Evolutionary conservation across 306 rosid species (phyloP).

Genomic region (Dicorynia guianensis): DNA sequence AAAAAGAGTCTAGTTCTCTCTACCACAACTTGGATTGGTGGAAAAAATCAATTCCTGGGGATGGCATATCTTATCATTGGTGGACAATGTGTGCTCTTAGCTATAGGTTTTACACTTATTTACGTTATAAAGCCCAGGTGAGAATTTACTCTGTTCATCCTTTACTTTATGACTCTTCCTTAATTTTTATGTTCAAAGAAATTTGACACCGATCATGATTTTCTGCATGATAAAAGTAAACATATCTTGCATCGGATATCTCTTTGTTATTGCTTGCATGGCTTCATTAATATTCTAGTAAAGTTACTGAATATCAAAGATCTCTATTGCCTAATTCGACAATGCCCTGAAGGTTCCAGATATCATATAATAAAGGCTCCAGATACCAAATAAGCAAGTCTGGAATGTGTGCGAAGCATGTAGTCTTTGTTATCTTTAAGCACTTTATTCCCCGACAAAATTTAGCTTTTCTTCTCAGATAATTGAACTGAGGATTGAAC

Average conservation of each 20-base stretch:
- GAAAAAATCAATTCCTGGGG: constrained; percentile 80
- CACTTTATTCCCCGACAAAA: not conserved
- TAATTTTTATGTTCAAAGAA: not conserved
- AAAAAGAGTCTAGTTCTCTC: constrained; percentile 77
- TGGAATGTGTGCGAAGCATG: not conserved
- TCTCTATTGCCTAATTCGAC: not conserved
- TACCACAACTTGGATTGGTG: constrained; percentile 86
- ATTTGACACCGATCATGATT: not conserved
- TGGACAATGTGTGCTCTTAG: constrained; percentile 62
- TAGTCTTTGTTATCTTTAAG: not conserved
- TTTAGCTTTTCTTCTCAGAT: constrained; percentile 1
- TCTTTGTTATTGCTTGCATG: not conserved
- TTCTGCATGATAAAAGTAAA: not conserved
- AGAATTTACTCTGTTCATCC: constrained; percentile 1
- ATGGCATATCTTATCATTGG: constrained; percentile 74
- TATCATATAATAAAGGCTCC: not conserved
- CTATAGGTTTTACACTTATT: constrained; percentile 67
- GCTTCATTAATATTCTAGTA: not conserved
- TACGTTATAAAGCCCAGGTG: constrained; percentile 88
- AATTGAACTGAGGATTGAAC: not conserved
- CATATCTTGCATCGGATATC: not conserved
- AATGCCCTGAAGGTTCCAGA: not conserved
- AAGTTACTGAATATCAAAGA: not conserved
- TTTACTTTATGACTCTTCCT: not conserved
- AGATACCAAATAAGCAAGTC: not conserved